Base-by-base conservation (phyloP, 306 rosid genomes). In the Gastrolobium villosum region DNA sequence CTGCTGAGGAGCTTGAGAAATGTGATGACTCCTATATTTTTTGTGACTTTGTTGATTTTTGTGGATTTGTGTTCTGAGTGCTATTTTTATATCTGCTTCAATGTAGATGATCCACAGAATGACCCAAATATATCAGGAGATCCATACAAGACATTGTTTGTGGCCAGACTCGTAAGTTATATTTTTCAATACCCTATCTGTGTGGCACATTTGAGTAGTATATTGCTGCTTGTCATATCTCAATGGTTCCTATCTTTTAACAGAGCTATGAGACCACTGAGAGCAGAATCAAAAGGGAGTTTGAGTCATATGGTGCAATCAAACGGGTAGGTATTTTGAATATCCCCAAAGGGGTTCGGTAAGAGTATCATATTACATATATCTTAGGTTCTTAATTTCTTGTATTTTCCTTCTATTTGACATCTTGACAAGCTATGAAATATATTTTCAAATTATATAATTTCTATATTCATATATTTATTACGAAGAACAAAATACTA, bases 251-350 rank as follows among this genome's bases (percentile, higher is more conserved):
- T 65, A 65, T 59, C n/a, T 56, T n/a, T 64, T 65, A 50, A 86
- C 98, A 96, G 99, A 96, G 91, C 83, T 96, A 93, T 45, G 99
- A 96, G 86, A 87, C 94, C 74, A 85, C 91, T 78, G 99, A 96
- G 85, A 93, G 99, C 99, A 87, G 93, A 90, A 84, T 96, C 82
- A 93, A 90, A 90, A 93, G 98, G 94, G 99, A 96, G 90, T 91
- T 96, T 90, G 99, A 96, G 76, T 88, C 93, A 55, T 93, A 96
- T 87, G 99, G 99, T 81, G 90, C 99, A 83, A 88, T 96, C 94
- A 96, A 96, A 88, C 89, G 97, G 99, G 99, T 96, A 96, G 98
- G 99, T 93, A 84, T 91, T 80, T 82, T 86, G 92, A 88, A 86
- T 86, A 83, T 84, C 89, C 88, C 84, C 83, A 73, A 72, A 81